Evolutionary conservation across 148 eudicot genomes (phyloP).

Genomic region (Chenopodium quinoa): DNA sequence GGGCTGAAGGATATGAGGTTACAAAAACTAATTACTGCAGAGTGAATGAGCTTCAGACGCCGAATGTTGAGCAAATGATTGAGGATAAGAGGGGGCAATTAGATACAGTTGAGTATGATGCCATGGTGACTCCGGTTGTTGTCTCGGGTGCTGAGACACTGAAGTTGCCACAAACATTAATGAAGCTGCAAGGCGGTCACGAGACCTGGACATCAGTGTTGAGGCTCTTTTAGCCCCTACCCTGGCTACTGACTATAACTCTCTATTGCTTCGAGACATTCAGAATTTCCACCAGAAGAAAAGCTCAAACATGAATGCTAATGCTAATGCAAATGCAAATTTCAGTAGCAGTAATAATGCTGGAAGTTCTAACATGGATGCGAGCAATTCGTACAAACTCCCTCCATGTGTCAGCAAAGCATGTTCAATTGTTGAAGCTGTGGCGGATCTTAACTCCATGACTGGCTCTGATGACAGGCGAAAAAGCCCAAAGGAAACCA

Average conservation of each 20-base stretch:
- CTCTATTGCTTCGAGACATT: conserved; percentile 81
- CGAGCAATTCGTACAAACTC: conserved; percentile 41
- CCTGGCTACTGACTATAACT: conserved; percentile 47
- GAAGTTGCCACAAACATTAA: conserved; percentile 49
- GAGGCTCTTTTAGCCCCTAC: conserved; percentile 50
- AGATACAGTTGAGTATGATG: conserved; percentile 29
- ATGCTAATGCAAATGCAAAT: conserved; percentile 13
- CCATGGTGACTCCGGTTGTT: conserved; percentile 42
- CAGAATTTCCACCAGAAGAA: conserved; percentile 86
- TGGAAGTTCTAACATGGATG: not conserved
- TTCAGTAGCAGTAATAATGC: not conserved
- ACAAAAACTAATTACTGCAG: conserved; percentile 34
- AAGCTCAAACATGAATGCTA: conserved; percentile 15
- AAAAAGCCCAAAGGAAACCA: conserved; percentile 25
- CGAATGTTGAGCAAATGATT: conserved; percentile 19
- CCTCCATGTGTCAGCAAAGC: conserved; percentile 76
- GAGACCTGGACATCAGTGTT: conserved; percentile 72
- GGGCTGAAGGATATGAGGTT: conserved; percentile 34
- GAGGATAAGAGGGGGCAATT: conserved; percentile 28
- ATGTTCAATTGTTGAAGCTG: conserved; percentile 82
- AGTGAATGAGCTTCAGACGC: conserved; percentile 35
- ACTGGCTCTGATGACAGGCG: conserved; percentile 37
- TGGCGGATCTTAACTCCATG: conserved; percentile 88
- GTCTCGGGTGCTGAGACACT: conserved; percentile 41
- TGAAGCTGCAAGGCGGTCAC: conserved; percentile 67